These are phyloP conservation scores for Botrytis cinerea DNA, from an alignment of 2,329 filamentous ascomycete genomes.

Conservation along the genomic window DNA sequence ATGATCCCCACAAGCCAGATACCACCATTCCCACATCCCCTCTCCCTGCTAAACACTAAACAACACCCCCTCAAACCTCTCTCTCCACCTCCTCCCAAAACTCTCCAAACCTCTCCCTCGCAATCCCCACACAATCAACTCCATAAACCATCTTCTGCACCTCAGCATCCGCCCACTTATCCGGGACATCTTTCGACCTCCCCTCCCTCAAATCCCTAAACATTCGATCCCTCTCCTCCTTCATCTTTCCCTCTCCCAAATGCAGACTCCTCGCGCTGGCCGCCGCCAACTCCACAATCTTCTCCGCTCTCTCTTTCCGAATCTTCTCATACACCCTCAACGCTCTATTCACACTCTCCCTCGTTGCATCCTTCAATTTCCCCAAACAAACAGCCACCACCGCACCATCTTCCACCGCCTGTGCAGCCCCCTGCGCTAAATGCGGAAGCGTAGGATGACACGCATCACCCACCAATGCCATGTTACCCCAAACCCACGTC, in stretches of 20 bases:
- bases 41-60: too few species aligned
- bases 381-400: constrained; percentile 57
- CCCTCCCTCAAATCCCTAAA: constrained; percentile 51
- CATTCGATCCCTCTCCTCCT: constrained; percentile 50
- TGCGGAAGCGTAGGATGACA: constrained; percentile 68
- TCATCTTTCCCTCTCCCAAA: constrained; percentile 57
- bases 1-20: too few species aligned
- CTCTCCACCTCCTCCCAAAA: constrained; percentile 35
- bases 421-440: constrained; percentile 65
- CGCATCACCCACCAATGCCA: constrained; percentile 45
- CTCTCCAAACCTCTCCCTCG: constrained; percentile 4
- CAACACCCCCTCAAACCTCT: too few species aligned
- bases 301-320: constrained; percentile 53
- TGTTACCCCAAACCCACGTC: constrained; percentile 49
- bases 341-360: constrained; percentile 41
- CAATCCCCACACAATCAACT: constrained; percentile 44
- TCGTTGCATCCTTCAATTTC: constrained; percentile 40
- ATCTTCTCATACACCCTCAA: constrained; percentile 42
- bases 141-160: constrained; percentile 67
- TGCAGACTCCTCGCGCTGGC: constrained; percentile 58
- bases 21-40: too few species aligned
- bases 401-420: constrained; percentile 67
- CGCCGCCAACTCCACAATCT: constrained; percentile 57
- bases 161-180: constrained; percentile 71
- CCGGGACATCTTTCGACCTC: constrained; percentile 56